Base-by-base conservation (phyloP, 2,329 filamentous ascomycete species). In the Talaromyces sp. region DNA sequence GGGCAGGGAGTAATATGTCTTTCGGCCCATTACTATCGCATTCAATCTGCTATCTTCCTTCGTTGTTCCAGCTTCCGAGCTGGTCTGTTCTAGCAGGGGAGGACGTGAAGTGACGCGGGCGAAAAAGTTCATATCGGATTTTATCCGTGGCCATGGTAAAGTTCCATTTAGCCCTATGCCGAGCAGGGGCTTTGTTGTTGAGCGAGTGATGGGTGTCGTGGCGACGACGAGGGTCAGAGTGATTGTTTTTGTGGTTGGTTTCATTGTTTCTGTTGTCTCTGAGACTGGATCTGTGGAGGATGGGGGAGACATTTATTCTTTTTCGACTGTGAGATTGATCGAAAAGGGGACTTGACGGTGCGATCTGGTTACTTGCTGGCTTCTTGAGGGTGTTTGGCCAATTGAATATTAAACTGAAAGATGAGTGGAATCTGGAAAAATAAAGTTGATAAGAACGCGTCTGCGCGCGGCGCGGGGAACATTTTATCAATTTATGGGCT, bases 11-110 rank as follows among this genome's bases (percentile, higher is more conserved):
- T 96, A 92, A 89, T 94, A 99, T 0, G 95, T 99, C 79, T 96
- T 97, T 73, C 95, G 90, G 67, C 95, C 95, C 95, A 99, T 99
- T 70, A 99, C 90, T 61, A 98, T 91, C 19, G 91, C 90, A 77
- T 93, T 94, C 1, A 64, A 25, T 22, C 33, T 49, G 8, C 27
- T 31, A 31, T 31, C 27, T 1, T 7, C 27, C 33, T 35, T 41
- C 15, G 25, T 25, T 8, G 11, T n/a, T 17, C 11, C 72, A 74
- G 2, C 31, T 47, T 11, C 45, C 15, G 25, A 37, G 10, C n/a
- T 45, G 3, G 25, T 17, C 31, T 62, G 70, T 2, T 68, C 69
- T 0, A 72, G 63, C 3, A 66, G 65, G 0, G 76, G 73, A 3
- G 76, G 67, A 17, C 89, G 87, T 71, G 91, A 92, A 3, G 94